These are phyloP conservation scores for Achaetomium macrosporum DNA, from an alignment of 2,329 filamentous ascomycete genomes.

Conservation along the genomic window DNA sequence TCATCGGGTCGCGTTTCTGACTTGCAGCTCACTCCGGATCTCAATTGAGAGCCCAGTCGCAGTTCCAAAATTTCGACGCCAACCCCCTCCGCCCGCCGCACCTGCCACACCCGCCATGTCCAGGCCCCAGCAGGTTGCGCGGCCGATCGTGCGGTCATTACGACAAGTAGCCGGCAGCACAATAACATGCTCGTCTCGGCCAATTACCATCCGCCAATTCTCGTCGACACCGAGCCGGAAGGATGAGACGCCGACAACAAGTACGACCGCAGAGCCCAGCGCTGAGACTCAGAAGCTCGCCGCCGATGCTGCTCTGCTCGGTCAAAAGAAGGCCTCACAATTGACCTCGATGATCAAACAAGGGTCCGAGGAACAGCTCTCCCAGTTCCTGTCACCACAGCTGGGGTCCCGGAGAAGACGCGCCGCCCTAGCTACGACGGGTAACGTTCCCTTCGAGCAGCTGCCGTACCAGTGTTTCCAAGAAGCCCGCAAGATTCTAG, in stretches of 20 bases:
- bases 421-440: slow-evolving; percentile 58
- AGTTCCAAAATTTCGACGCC: slow-evolving; percentile 8
- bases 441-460: slow-evolving; percentile 80
- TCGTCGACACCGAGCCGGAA: slow-evolving; percentile 31
- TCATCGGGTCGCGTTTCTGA: slow-evolving; percentile 14
- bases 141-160: slow-evolving; percentile 52
- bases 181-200: slow-evolving; percentile 29
- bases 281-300: slow-evolving; percentile 19
- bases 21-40: background rate
- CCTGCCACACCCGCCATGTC: slow-evolving; percentile 44
- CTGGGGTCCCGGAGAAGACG: slow-evolving; percentile 82
- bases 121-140: slow-evolving; percentile 51
- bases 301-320: slow-evolving; percentile 28
- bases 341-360: slow-evolving; percentile 15
- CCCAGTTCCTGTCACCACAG: slow-evolving; percentile 63
- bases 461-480: slow-evolving; percentile 98
- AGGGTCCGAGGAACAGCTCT: slow-evolving; percentile 51
- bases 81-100: slow-evolving; percentile 15
- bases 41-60: slow-evolving; percentile 2
- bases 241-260: slow-evolving; percentile 32
- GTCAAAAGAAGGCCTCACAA: slow-evolving; percentile 43
- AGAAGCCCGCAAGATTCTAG: slow-evolving; percentile 79
- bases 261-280: slow-evolving; percentile 17
- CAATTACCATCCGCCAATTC: slow-evolving; percentile 31
- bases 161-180: slow-evolving; percentile 35